These are phyloP conservation scores for Ascochyta pisi DNA, from an alignment of 2,329 filamentous ascomycete genomes.

Conservation along the genomic window DNA sequence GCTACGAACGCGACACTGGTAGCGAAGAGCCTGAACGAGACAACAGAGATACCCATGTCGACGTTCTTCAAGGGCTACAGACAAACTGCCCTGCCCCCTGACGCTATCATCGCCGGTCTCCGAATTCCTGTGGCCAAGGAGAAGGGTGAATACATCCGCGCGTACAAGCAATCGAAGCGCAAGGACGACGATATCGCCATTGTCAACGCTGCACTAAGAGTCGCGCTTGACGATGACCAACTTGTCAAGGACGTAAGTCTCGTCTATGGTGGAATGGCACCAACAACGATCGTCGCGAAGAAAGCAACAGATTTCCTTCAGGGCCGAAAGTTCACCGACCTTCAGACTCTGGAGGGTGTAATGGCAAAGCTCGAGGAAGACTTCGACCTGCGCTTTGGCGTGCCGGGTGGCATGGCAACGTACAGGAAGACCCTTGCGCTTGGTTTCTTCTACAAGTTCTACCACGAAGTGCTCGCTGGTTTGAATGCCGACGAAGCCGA, in stretches of 20 bases:
- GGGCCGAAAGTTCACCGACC: slow-evolving; percentile 80
- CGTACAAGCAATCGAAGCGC: slow-evolving; percentile 95
- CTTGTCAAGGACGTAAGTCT: slow-evolving; percentile 77
- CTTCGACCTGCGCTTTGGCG: slow-evolving; percentile 86
- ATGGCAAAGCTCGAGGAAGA: slow-evolving; percentile 91
- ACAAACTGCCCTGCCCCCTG: slow-evolving; percentile 77
- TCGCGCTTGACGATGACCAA: slow-evolving; percentile 73
- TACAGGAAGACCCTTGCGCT: slow-evolving; percentile 90
- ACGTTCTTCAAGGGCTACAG: slow-evolving; percentile 94
- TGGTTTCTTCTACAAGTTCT: slow-evolving; percentile 97
- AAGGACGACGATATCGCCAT: slow-evolving; percentile 99
- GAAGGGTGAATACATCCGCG: slow-evolving; percentile 82
- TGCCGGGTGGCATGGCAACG: slow-evolving; percentile 96
- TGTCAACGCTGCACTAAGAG: slow-evolving; percentile 83
- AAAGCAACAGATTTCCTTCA: slow-evolving; percentile 75
- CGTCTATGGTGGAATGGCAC: slow-evolving; percentile 94
- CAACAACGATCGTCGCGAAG: slow-evolving; percentile 86
- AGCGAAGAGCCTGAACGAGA: slow-evolving; percentile 75
- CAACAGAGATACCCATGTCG: slow-evolving; percentile 87
- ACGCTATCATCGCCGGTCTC: slow-evolving; percentile 86
- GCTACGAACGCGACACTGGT: slow-evolving; percentile 83
- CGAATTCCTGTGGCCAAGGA: slow-evolving; percentile 79
- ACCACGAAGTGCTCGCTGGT: slow-evolving; percentile 80
- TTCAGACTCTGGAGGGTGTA: slow-evolving; percentile 82
- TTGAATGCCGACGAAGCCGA: slow-evolving; percentile 61